Percentiles rank a stretch among this genome's conserved stretches.
These are phyloP conservation scores for Penicillium steckii DNA, from an alignment of 495 filamentous ascomycete species.

Conservation along the genomic window DNA sequence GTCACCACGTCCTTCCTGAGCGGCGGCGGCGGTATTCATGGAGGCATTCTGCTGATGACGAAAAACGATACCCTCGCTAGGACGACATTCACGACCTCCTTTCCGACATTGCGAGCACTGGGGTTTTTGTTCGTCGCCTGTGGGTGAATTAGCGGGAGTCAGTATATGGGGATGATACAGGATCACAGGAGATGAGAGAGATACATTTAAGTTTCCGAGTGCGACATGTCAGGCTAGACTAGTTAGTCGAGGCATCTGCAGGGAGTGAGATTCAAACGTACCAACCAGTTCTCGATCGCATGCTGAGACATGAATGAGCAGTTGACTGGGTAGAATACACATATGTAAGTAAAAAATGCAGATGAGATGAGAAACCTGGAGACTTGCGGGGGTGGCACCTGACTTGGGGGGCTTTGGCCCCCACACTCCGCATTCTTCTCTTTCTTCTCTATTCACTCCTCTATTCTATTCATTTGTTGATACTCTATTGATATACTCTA, in stretches of 20 bases:
- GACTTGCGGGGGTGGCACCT: conserved; percentile 27
- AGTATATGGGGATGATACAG: no score
- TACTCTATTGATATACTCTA: not conserved
- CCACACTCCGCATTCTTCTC: conserved; percentile 3
- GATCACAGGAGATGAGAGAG: conserved; percentile 1
- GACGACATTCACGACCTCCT: conserved; percentile 59
- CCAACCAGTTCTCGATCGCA: conserved; percentile 56
- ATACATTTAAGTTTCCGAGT: conserved; percentile 63
- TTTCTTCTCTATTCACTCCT: not conserved
- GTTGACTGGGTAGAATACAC: no score
- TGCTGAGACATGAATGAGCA: conserved; percentile 37
- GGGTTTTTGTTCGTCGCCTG: conserved; percentile 56
- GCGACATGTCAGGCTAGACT: conserved; percentile 57
- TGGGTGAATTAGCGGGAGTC: conserved; percentile 9
- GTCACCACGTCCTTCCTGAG: conserved; percentile 40
- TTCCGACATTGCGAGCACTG: conserved; percentile 59
- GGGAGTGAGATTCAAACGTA: conserved; percentile 17
- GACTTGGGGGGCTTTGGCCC: conserved; percentile 19
- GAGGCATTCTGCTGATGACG: conserved; percentile 73
- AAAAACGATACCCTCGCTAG: conserved; percentile 63
- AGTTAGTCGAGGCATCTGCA: conserved; percentile 5
- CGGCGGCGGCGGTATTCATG: conserved; percentile 53
- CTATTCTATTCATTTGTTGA: not conserved
- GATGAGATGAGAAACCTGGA: conserved; percentile 23
- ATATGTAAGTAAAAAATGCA: conserved; percentile 14